Conservation (phyloP, 148 eudicot species). For the Tetragonia tetragonoides region DNA sequence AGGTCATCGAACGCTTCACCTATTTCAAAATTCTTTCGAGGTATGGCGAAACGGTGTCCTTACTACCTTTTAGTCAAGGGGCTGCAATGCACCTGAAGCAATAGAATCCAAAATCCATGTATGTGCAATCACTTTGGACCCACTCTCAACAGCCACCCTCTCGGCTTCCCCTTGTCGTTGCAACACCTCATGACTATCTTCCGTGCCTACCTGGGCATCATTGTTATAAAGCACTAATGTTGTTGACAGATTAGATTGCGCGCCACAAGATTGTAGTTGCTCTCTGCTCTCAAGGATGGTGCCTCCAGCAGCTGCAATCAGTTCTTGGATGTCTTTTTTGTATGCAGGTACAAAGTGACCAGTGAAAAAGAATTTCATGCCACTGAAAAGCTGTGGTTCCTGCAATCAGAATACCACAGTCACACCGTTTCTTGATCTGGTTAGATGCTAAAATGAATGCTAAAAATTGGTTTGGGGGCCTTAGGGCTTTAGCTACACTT, state of each 20-base stretch:
- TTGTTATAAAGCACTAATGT: constrained; percentile 53
- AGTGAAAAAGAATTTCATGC: constrained; percentile 49
- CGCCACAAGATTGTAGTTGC: constrained; percentile 22
- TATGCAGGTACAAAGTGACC: constrained; percentile 61
- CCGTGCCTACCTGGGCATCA: constrained; percentile 30
- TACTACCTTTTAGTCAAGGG: constrained; percentile 18
- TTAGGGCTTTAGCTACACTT: too few relatives aligned
- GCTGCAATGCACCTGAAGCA: constrained; percentile 55
- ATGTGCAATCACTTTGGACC: constrained; percentile 52
- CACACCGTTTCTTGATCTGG: background rate
- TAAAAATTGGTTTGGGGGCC: too few relatives aligned
- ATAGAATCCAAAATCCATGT: constrained; percentile 85
- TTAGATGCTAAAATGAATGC: background rate
- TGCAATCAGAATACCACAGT: constrained; percentile 25
- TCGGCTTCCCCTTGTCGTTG: constrained; percentile 43
- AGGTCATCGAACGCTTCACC: background rate
- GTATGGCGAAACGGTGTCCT: background rate
- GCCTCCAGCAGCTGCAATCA: constrained; percentile 77
- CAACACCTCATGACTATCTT: constrained; percentile 18
- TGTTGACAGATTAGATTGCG: constrained; percentile 10
- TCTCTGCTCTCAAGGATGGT: constrained; percentile 41
- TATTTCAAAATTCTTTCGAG: background rate
- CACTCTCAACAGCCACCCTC: constrained; percentile 37
- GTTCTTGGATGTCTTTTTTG: constrained; percentile 52
- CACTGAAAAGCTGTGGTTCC: constrained; percentile 73